These are phyloP conservation scores for Fomitopsis betulina DNA, from an alignment of 1,284 basidiomycete species.

Conservation along the genomic window DNA sequence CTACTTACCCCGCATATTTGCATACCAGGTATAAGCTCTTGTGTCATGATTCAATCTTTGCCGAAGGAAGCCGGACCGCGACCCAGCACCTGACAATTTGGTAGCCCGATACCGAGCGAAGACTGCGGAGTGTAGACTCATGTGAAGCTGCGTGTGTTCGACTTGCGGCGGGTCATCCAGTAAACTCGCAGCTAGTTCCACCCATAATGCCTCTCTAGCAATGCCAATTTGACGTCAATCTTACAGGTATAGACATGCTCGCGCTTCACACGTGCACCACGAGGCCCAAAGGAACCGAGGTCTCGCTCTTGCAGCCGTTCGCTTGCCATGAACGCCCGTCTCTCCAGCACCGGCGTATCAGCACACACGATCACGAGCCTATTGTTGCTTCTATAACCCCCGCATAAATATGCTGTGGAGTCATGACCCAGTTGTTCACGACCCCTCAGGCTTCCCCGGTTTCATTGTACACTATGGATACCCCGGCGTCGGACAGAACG, in stretches of 20 bases:
- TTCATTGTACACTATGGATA: slow-evolving; percentile 14
- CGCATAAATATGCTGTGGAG: slow-evolving; percentile 9
- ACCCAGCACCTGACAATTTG: neutral
- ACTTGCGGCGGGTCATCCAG: neutral
- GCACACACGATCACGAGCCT: neutral
- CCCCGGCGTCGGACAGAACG: slow-evolving; percentile 19
- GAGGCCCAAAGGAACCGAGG: neutral
- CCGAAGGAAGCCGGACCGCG: slow-evolving; percentile 1
- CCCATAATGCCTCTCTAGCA: neutral
- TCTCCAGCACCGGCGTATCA: neutral
- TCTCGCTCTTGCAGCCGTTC: neutral
- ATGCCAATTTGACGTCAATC: neutral
- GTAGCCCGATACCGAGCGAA: neutral
- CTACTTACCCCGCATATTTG: neutral
- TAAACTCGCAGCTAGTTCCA: neutral
- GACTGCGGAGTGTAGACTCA: neutral
- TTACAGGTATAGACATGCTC: neutral
- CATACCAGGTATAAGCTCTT: neutral
- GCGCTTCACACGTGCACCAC: neutral
- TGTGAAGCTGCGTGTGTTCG: neutral
- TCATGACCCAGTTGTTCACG: neutral
- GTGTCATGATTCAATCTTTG: neutral
- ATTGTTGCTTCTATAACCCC: neutral
- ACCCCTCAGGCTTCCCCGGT: slow-evolving; percentile 4
- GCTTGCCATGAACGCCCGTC: neutral